Evolutionary conservation across 2,329 filamentous ascomycete genomes (phyloP).

Genomic region (Atkinsonella texensis): DNA sequence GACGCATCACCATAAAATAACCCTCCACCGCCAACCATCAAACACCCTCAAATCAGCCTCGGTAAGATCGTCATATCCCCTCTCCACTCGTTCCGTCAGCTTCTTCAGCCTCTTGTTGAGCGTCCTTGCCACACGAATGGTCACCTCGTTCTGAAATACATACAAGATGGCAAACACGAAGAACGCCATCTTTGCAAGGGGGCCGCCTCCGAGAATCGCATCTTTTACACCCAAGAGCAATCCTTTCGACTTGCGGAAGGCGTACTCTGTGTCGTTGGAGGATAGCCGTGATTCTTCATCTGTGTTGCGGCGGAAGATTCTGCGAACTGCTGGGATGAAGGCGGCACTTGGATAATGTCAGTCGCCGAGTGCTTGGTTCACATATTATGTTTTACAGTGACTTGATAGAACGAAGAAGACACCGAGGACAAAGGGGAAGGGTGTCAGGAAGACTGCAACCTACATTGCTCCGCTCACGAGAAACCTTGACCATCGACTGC

Average conservation of each 20-base stretch:
- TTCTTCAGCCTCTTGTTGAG: constrained; percentile 37
- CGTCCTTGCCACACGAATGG: constrained; percentile 40
- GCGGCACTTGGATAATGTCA: constrained; percentile 25
- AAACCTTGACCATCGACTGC: constrained; percentile 40
- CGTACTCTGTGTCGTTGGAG: constrained; percentile 45
- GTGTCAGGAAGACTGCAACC: constrained; percentile 16
- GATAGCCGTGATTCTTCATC: constrained; percentile 24
- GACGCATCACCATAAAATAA: constrained; percentile 32
- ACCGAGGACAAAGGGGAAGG: neutral
- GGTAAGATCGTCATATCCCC: constrained; percentile 30
- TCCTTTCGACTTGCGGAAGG: constrained; percentile 37
- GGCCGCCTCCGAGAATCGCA: constrained; percentile 30
- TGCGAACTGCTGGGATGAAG: constrained; percentile 39
- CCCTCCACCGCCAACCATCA: constrained; percentile 44
- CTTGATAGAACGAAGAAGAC: neutral
- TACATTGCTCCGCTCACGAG: constrained; percentile 39
- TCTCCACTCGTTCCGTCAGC: constrained; percentile 34
- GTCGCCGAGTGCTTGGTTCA: too few species aligned
- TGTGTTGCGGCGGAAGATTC: constrained; percentile 34
- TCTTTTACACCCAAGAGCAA: constrained; percentile 38
- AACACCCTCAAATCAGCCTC: constrained; percentile 38
- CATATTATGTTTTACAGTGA: too few species aligned
- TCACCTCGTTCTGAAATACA: constrained; percentile 47
- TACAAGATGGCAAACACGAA: constrained; percentile 46
- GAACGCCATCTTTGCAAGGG: constrained; percentile 37